These are phyloP conservation scores for Alloteropsis angusta DNA, from an alignment of 202 grass and related monocot species.

Conservation along the genomic window DNA sequence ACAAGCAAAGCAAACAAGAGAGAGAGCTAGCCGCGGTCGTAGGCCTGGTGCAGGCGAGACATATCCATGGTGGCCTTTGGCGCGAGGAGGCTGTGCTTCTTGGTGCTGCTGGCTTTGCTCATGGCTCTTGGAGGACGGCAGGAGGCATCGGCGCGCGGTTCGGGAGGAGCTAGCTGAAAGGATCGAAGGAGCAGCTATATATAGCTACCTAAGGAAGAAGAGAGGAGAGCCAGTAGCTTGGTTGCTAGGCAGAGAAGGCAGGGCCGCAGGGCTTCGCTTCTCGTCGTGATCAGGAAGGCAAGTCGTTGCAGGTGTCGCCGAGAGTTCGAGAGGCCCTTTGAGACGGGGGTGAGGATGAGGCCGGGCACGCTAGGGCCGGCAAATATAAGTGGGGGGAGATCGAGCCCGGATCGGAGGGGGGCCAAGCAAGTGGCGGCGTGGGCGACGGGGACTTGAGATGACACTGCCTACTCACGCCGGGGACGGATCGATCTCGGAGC, in stretches of 20 bases:
- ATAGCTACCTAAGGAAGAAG: neutral
- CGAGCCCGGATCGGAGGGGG: neutral
- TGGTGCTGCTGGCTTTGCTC: conserved; percentile 28
- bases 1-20: neutral
- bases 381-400: neutral
- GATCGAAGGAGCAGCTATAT: neutral
- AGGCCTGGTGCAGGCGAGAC: conserved; percentile 52
- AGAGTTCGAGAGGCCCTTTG: neutral
- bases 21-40: conserved; percentile 45
- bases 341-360: neutral
- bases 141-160: neutral
- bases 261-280: neutral
- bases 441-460: no score
- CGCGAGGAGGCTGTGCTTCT: conserved; percentile 10
- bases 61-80: conserved; percentile 47
- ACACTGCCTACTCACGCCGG: no score
- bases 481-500: neutral
- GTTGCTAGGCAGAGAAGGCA: neutral
- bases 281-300: neutral
- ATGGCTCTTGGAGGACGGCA: conserved; percentile 25
- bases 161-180: neutral
- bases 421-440: neutral
- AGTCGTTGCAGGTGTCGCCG: neutral
- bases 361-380: neutral
- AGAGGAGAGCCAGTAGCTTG: no score